Evolutionary conservation across 129 eudicot species (phyloP).

Genomic region (Deinandra increscens): DNA sequence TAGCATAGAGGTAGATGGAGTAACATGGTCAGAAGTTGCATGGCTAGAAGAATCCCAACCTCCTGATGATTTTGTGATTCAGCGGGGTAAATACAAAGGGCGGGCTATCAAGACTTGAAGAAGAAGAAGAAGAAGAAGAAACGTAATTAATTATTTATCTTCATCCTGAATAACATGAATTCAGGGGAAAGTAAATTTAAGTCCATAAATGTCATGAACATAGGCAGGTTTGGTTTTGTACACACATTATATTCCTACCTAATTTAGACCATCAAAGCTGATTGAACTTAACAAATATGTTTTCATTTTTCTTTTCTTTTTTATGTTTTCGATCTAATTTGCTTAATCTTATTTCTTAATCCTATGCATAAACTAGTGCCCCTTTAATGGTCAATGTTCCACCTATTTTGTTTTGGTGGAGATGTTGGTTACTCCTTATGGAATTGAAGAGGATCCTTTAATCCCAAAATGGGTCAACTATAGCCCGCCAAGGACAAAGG

Average conservation of each 20-base stretch:
- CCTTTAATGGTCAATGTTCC: too few relatives aligned
- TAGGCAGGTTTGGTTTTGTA: background rate
- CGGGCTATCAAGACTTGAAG: constrained; percentile 54
- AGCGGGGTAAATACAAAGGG: constrained; percentile 79
- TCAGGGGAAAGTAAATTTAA: background rate
- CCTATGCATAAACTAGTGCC: too few relatives aligned
- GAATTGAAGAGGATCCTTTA: too few relatives aligned
- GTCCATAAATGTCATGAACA: too few relatives aligned
- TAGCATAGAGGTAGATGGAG: constrained; percentile 54
- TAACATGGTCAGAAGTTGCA: constrained; percentile 44
- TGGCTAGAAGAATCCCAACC: constrained; percentile 43
- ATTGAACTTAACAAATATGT: background rate
- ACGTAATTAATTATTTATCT: too few relatives aligned
- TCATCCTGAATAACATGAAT: background rate
- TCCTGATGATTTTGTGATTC: constrained; percentile 20
- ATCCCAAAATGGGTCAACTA: too few relatives aligned
- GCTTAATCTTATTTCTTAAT: too few relatives aligned
- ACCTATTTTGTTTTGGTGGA: too few relatives aligned
- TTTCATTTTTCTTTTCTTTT: too few relatives aligned
- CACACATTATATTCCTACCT: background rate
- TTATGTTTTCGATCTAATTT: too few relatives aligned
- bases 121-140: background rate
- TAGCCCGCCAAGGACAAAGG: too few relatives aligned
- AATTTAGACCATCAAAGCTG: background rate
- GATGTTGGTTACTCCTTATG: too few relatives aligned